Base-by-base conservation (phyloP, 176 grass and related monocot genomes). In the Alloteropsis semialata region DNA sequence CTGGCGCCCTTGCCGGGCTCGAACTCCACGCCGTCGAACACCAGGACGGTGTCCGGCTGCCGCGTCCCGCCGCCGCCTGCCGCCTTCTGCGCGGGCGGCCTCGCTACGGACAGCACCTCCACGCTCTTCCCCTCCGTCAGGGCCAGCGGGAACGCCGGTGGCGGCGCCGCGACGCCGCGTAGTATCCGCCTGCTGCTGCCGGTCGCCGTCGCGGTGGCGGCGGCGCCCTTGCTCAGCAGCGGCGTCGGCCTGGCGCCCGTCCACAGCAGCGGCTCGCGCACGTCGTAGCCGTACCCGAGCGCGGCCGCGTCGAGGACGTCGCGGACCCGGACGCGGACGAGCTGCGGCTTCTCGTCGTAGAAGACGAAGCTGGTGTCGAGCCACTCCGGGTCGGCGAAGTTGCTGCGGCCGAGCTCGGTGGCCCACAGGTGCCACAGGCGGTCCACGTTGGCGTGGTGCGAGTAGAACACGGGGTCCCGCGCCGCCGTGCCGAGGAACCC, bases 401-500 rank as follows among this genome's bases (percentile, higher is more conserved):
- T 27, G 6, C 14, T 1, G 53, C 44, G 10, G 25, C 87, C 49
- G 44, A 84, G 80, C 45, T 10, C 8, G 66, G 59, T 73, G 74
- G n/a, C 4, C 80, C 80, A 89, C 9, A 89, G n/a, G 42, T 83
- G 48, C 86, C 86, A 88, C 21, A 88, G 2, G 21, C 81, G 87
- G 54, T 89, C 87, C 1, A 89, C 87, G 59, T 89, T 89, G 71
- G 81, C 18, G 64, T 89, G 87, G 66, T 84, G 81, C 36, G 75
- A 46, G 57, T 79, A 89, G 81, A 89, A 89, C 46, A 85, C 5
- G 0, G 51, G 64, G 80, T 89, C 87, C 2, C 75, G 36, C 3
- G 19, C 36, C 10, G 86, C 61, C 10, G 86, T 21, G 27, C 13
- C 54, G 7, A 88, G 70, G 69, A 33, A 42, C 0, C 69, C 86